A percentile compares a stretch with the other conserved stretches of the same genome.
Conservation (phyloP, 2,329 filamentous ascomycete species). For the Apiospora phragmitis region DNA sequence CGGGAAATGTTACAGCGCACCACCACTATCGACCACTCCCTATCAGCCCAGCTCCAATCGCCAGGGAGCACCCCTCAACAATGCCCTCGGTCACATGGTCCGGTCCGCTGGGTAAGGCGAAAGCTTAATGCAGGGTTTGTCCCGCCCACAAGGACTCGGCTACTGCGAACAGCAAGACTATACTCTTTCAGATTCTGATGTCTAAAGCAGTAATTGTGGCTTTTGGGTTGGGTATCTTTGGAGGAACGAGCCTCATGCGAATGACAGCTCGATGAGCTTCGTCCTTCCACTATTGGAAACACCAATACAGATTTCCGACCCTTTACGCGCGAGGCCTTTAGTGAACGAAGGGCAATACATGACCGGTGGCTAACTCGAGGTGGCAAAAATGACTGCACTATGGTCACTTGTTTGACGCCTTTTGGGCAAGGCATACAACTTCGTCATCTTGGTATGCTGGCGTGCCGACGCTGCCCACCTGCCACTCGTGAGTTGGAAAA, state of each 20-base stretch:
- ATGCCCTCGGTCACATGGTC: background rate
- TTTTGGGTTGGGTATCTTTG: background rate
- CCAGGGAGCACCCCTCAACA: background rate
- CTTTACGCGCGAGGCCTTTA: background rate
- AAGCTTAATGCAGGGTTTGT: background rate
- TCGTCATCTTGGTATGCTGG: background rate
- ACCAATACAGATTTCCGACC: too few relatives aligned
- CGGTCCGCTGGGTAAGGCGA: background rate
- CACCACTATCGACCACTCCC: background rate
- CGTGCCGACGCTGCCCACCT: background rate
- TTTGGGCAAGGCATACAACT: background rate
- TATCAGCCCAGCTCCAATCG: background rate
- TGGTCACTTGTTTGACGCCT: background rate
- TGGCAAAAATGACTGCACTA: background rate
- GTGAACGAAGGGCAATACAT: background rate
- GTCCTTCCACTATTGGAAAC: background rate
- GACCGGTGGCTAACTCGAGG: background rate
- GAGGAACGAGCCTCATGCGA: background rate
- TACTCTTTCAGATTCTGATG: background rate
- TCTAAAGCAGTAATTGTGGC: background rate
- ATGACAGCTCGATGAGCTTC: background rate
- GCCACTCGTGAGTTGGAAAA: too few relatives aligned
- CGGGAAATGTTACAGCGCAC: background rate
- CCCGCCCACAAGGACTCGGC: background rate
- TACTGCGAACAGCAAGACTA: background rate